phyloP scores from a whole-genome alignment of 2,329 filamentous ascomycete genomes.

The Scytalidium lignicola region DNA sequence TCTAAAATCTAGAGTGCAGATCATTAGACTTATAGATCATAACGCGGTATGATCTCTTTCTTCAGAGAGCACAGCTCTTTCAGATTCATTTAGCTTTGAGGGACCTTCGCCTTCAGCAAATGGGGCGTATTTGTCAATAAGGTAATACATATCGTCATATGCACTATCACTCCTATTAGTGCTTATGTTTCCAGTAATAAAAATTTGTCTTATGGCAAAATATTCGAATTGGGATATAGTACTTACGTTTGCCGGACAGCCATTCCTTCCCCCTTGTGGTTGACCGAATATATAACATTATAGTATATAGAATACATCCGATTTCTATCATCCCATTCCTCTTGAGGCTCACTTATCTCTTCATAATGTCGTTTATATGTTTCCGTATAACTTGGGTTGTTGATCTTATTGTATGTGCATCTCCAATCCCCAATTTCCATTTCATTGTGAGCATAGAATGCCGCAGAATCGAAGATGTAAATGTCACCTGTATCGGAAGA shows the following conservation, averaged over 20 bases:
- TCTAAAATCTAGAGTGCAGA: no score
- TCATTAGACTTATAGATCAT: no score
- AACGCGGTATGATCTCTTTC: no score
- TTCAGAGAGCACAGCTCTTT: no score
- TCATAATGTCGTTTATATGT: conserved; percentile 1
- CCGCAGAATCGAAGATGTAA: conserved; percentile 10
- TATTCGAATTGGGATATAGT: neutral
- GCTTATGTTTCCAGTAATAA: no score
- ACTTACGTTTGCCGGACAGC: conserved; percentile 6
- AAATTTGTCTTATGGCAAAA: no score
- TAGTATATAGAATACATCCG: conserved; percentile 20
- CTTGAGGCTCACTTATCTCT: conserved; percentile 15
- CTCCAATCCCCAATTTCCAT: conserved; percentile 12
- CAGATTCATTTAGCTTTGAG: no score
- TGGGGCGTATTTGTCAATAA: conserved; percentile 32
- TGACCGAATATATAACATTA: conserved; percentile 4
- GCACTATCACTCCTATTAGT: conserved; percentile 16
- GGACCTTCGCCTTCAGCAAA: conserved; percentile 3
- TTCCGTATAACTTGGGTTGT: conserved; percentile 1
- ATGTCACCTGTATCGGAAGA: conserved; percentile 7
- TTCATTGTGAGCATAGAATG: conserved; percentile 24
- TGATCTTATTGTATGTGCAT: conserved; percentile 3
- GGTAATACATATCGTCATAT: conserved; percentile 33
- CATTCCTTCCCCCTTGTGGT: conserved; percentile 3
- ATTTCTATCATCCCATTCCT: conserved; percentile 26